Conservation (phyloP, 352 stramenopile species). For the Phytophthora pinifolia region DNA sequence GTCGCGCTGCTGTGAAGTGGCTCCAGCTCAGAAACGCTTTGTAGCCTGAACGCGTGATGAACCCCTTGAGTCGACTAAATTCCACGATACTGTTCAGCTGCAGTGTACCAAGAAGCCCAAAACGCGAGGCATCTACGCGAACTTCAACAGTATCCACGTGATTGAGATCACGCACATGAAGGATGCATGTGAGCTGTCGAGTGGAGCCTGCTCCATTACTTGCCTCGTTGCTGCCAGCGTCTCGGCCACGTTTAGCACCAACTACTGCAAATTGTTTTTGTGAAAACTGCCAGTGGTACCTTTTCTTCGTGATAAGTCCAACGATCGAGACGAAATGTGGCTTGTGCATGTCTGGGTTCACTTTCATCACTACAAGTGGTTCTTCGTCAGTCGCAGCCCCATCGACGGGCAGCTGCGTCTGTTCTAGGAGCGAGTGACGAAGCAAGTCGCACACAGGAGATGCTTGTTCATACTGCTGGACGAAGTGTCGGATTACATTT, state of each 20-base stretch:
- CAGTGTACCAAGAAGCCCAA: slow-evolving; percentile 36
- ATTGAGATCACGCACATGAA: slow-evolving; percentile 45
- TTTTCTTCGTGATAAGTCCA: slow-evolving; percentile 37
- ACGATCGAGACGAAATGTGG: slow-evolving; percentile 34
- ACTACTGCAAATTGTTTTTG: slow-evolving; percentile 9
- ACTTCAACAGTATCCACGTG: slow-evolving; percentile 51
- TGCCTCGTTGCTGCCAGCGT: not conserved
- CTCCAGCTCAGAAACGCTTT: slow-evolving; percentile 70
- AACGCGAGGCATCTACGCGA: slow-evolving; percentile 43
- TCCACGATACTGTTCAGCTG: slow-evolving; percentile 43
- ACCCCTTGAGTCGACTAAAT: slow-evolving; percentile 55
- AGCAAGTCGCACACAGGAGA: slow-evolving; percentile 28
- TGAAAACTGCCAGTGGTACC: slow-evolving; percentile 27
- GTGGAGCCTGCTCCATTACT: not conserved
- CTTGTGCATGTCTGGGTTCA: slow-evolving; percentile 35
- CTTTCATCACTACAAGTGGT: not conserved
- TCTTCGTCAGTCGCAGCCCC: not conserved
- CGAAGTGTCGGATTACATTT: slow-evolving; percentile 27
- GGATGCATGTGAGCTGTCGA: slow-evolving; percentile 27
- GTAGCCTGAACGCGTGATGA: slow-evolving; percentile 55
- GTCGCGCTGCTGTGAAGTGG: slow-evolving; percentile 27
- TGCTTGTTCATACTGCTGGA: slow-evolving; percentile 22
- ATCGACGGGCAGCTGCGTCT: slow-evolving; percentile 6
- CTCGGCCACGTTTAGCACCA: slow-evolving; percentile 13
- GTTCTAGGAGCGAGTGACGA: slow-evolving; percentile 17